Base-by-base conservation (phyloP, 1,284 basidiomycete species). In the Thelephora terrestris region DNA sequence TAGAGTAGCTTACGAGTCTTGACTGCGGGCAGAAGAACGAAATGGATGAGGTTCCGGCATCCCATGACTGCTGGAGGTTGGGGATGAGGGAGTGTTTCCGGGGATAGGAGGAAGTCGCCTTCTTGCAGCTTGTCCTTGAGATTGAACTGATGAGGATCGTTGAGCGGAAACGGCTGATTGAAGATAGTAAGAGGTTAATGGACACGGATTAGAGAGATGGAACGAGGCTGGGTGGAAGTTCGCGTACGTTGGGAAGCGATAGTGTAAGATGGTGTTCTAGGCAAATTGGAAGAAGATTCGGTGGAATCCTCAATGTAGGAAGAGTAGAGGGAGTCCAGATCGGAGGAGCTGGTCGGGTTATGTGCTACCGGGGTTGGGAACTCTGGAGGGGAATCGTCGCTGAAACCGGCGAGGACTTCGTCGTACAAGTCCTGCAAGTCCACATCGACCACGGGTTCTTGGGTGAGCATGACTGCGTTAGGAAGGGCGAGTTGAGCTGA, bases 371-470 rank as follows among this genome's bases (percentile, higher is more conserved):
- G 2, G 63, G 57, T 18, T 62, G 61, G 27, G 20, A 25, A 5
- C 39, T 42, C 39, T 32, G 29, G 7, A 10, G 70, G 62, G 20
- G 70, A 61, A 52, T 76, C 74, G 25, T 76, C 73, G 29, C 70
- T 64, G 58, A 81, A 86, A 45, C 75, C 75, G 25, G 75, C 76
- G 71, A 79, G 79, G 21, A 86, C 81, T 64, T 83, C 78, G 51
- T 83, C 76, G 63, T 85, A 86, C 45, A 86, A 74, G 53, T 72
- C 69, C 54, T 79, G 76, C 7, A 86, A 71, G 58, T 85, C 82
- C 55, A 79, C 79, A 55, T 85, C 82, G 50, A 73, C 74, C 16
- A 78, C 68, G 34, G 65, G 39, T 21, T 42, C 39, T 25, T 12
- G 17, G 16, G 29, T 32, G 7, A 12, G 29, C 29, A 32, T 32